Conservation (phyloP, 768 basidiomycete species). For the Rhizopogon salebrosus region DNA sequence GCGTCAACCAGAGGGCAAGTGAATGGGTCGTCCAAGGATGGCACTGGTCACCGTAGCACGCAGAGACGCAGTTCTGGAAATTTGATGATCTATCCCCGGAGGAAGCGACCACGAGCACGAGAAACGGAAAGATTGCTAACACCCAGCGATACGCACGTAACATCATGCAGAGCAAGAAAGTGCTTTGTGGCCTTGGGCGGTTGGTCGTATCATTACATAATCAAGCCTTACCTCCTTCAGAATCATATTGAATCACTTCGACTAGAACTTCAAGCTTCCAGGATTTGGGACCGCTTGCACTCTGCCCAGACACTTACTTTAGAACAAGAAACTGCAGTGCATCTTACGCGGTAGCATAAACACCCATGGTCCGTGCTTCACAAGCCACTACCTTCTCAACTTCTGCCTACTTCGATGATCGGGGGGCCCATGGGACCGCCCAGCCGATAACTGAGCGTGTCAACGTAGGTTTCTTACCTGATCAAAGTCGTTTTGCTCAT, state of each 20-base stretch:
- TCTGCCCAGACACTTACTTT: background rate
- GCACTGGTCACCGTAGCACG: conserved; percentile 27
- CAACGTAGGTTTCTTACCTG: conserved; percentile 46
- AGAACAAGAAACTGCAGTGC: background rate
- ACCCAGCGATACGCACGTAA: conserved; percentile 4
- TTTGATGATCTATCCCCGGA: conserved; percentile 29
- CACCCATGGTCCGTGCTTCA: conserved; percentile 30
- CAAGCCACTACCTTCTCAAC: conserved; percentile 62
- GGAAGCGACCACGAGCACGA: conserved; percentile 14
- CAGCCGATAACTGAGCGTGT: conserved; percentile 78
- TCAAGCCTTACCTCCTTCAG: background rate
- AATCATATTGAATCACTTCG: background rate
- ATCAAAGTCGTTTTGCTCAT: conserved; percentile 5
- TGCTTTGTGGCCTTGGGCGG: too few relatives aligned
- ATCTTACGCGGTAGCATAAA: background rate
- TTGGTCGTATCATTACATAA: background rate
- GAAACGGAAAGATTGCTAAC: conserved; percentile 9
- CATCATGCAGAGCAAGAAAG: background rate
- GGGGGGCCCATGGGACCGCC: conserved; percentile 64
- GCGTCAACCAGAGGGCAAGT: conserved; percentile 56
- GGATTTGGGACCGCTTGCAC: too few relatives aligned
- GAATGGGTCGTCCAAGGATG: conserved; percentile 36
- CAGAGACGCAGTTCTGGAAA: conserved; percentile 34
- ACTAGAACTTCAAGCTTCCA: background rate
- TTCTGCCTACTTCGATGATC: conserved; percentile 70